These are phyloP conservation scores for Candolleomyces efflorescens DNA, from an alignment of 768 basidiomycete species.

Conservation along the genomic window DNA sequence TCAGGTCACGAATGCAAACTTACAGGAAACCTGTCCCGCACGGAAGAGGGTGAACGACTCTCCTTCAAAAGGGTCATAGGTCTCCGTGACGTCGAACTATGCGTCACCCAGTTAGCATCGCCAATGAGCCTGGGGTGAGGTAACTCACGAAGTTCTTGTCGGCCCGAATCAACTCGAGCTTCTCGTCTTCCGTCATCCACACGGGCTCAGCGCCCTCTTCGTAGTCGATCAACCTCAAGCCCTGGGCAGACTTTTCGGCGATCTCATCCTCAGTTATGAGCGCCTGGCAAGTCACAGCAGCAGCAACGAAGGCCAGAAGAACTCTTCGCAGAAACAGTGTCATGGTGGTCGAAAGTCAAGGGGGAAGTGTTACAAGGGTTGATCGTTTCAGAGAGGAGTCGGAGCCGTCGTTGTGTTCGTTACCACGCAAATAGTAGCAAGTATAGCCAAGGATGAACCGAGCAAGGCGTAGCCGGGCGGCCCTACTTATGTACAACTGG, in stretches of 20 bases:
- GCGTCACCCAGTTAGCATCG: background rate
- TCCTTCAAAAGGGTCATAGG: slow-evolving; percentile 17
- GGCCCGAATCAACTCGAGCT: slow-evolving; percentile 21
- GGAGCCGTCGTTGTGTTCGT: no score
- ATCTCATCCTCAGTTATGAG: slow-evolving; percentile 18
- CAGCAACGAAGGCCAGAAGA: background rate
- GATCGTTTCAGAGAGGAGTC: no score
- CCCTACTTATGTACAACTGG: no score
- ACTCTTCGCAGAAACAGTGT: background rate
- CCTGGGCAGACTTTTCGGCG: slow-evolving; percentile 24
- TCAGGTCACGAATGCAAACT: background rate
- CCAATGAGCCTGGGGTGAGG: background rate
- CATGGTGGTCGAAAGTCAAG: background rate
- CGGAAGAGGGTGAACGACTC: no score
- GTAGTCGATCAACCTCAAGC: slow-evolving; percentile 27
- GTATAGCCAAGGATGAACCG: no score
- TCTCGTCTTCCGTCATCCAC: slow-evolving; percentile 28
- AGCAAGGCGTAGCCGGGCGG: no score
- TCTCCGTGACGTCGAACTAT: slow-evolving; percentile 31
- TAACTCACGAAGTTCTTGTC: slow-evolving; percentile 20
- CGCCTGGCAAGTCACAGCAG: background rate
- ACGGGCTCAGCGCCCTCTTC: slow-evolving; percentile 24
- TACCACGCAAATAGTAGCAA: no score
- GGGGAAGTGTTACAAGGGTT: no score
- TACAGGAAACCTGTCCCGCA: background rate